These are phyloP conservation scores for Sporothrix schenckii DNA, from an alignment of 2,329 filamentous ascomycete genomes.

Conservation along the genomic window DNA sequence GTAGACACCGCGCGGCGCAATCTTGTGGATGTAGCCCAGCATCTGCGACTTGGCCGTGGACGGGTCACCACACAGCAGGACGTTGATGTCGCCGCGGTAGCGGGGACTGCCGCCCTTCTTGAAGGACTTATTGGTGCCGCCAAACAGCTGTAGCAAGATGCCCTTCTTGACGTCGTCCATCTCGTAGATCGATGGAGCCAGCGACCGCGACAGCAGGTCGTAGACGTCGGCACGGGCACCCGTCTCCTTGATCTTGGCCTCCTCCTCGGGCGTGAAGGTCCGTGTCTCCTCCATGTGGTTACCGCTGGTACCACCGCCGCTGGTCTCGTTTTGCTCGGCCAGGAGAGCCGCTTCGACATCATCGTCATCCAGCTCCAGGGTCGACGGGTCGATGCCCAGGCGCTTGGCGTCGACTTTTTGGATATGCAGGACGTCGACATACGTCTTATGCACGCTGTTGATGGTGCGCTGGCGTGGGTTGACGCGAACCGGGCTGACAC, in stretches of 20 bases:
- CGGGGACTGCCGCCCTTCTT: conserved; percentile 93
- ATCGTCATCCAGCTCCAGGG: conserved; percentile 73
- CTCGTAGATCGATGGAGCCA: conserved; percentile 95
- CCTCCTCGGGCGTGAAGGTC: conserved; percentile 82
- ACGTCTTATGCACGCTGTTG: conserved; percentile 97
- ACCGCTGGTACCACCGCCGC: conserved; percentile 62
- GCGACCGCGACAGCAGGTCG: conserved; percentile 83
- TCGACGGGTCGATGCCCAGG: conserved; percentile 87
- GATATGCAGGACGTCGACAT: conserved; percentile 91
- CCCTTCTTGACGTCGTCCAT: conserved; percentile 99
- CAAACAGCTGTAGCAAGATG: conserved; percentile 93
- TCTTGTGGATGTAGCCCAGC: conserved; percentile 93
- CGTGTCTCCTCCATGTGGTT: conserved; percentile 80
- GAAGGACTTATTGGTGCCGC: conserved; percentile 97
- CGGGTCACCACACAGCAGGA: conserved; percentile 93
- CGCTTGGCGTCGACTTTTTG: conserved; percentile 96
- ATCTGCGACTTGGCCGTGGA: conserved; percentile 96
- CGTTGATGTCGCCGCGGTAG: conserved; percentile 96
- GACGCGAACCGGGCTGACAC: conserved; percentile 87
- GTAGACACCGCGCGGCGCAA: conserved; percentile 84
- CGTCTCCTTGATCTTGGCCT: conserved; percentile 82
- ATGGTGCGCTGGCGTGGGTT: conserved; percentile 91
- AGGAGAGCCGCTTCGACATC: conserved; percentile 53
- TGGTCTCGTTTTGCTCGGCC: conserved; percentile 42
- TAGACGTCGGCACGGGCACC: conserved; percentile 85